These are phyloP conservation scores for Thielaviopsis musarum DNA, from an alignment of 2,329 filamentous ascomycete species.

Conservation along the genomic window DNA sequence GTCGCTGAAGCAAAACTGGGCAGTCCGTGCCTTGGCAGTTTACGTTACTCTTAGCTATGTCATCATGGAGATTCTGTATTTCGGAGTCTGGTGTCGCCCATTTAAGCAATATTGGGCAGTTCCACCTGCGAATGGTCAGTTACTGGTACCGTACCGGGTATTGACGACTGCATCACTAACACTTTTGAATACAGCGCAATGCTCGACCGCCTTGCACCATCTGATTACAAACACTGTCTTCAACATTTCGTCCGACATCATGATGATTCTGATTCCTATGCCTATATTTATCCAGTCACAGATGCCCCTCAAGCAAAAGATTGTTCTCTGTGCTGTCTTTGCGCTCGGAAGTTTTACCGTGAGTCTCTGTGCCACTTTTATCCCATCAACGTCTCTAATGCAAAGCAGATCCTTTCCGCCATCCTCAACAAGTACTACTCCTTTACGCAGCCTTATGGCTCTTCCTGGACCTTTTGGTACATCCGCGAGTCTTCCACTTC, in stretches of 20 bases:
- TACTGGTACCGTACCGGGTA: neutral
- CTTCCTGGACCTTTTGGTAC: constrained; percentile 27
- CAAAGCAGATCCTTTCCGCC: constrained; percentile 28
- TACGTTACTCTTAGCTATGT: constrained; percentile 32
- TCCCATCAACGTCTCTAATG: neutral
- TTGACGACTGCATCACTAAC: constrained; percentile 10
- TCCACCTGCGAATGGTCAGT: constrained; percentile 29
- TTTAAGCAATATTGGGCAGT: constrained; percentile 41
- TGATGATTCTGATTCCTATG: constrained; percentile 41
- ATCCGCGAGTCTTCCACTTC: constrained; percentile 28
- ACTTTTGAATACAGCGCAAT: constrained; percentile 28
- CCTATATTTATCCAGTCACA: constrained; percentile 33
- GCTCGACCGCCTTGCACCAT: constrained; percentile 37
- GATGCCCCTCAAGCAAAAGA: constrained; percentile 33
- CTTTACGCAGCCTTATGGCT: constrained; percentile 23
- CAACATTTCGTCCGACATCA: constrained; percentile 42
- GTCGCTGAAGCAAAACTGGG: constrained; percentile 28
- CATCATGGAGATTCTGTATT: constrained; percentile 31
- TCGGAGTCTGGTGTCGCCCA: constrained; percentile 37
- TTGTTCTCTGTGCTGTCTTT: constrained; percentile 31
- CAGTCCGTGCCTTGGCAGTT: constrained; percentile 29
- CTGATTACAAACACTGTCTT: constrained; percentile 42
- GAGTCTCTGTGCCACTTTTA: constrained; percentile 14
- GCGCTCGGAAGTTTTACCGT: constrained; percentile 30
- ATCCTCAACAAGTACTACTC: constrained; percentile 30